A percentile compares a stretch with the other conserved stretches of the same genome.
These are phyloP conservation scores for Cladophialophora carrionii DNA, from an alignment of 2,329 filamentous ascomycete species.

Conservation along the genomic window DNA sequence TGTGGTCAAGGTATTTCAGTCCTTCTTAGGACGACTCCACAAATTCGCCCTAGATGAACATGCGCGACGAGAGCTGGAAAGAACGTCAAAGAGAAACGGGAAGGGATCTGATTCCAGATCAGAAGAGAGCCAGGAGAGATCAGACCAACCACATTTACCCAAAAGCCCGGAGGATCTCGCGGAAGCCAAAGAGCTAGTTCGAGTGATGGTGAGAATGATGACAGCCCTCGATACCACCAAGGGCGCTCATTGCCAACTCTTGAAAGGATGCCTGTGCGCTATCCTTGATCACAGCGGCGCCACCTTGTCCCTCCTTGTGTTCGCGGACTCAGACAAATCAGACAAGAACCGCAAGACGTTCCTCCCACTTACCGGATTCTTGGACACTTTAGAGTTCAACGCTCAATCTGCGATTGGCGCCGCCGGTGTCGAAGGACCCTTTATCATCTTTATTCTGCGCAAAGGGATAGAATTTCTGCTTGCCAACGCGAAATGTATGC, in stretches of 20 bases:
- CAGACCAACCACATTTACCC: not conserved
- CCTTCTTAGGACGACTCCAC: constrained; percentile 30
- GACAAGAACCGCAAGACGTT: constrained; percentile 17
- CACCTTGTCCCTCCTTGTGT: constrained; percentile 34
- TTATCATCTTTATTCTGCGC: constrained; percentile 46
- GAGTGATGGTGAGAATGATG: constrained; percentile 29
- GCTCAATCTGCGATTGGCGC: constrained; percentile 37
- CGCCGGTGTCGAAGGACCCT: constrained; percentile 43
- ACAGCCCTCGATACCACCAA: constrained; percentile 23
- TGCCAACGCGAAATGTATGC: constrained; percentile 18
- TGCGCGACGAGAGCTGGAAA: constrained; percentile 14
- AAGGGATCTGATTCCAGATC: not conserved
- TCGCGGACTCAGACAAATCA: constrained; percentile 16
- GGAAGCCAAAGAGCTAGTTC: constrained; percentile 8
- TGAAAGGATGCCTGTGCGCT: constrained; percentile 32
- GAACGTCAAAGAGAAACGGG: constrained; percentile 12
- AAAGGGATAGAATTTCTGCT: constrained; percentile 40
- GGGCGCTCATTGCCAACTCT: constrained; percentile 22
- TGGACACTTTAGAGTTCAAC: constrained; percentile 36
- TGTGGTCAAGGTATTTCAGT: constrained; percentile 28
- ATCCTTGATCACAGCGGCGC: constrained; percentile 37
- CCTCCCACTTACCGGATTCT: constrained; percentile 43
- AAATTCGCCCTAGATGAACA: constrained; percentile 32
- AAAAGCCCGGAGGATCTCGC: not conserved
- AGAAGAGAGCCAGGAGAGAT: not conserved